Evolutionary conservation across 108 stramenopile genomes (phyloP).

Genomic region (Nitzschia sp.): DNA sequence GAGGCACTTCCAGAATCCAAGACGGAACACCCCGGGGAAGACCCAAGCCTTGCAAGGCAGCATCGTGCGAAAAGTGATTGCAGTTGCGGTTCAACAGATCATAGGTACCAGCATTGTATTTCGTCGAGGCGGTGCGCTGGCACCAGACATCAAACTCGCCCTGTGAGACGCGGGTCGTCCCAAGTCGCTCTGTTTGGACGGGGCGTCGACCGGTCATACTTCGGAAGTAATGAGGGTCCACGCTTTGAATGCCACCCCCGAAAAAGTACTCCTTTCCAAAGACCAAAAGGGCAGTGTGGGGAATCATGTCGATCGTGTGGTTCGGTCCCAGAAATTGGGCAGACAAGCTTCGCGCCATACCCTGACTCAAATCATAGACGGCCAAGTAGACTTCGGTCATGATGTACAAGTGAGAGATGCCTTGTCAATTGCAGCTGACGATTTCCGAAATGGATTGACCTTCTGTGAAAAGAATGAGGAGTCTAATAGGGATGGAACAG

Average conservation of each 20-base stretch:
- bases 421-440: too few relatives aligned
- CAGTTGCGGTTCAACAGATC: slow-evolving; percentile 73
- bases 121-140: slow-evolving; percentile 13
- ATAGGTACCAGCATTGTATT: slow-evolving; percentile 41
- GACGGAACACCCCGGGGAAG: slow-evolving; percentile 53
- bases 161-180: slow-evolving; percentile 45
- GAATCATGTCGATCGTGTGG: slow-evolving; percentile 73
- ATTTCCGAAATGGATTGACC: too few relatives aligned
- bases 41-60: slow-evolving; percentile 57
- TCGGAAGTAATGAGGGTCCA: slow-evolving; percentile 46
- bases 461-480: too few relatives aligned
- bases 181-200: slow-evolving; percentile 50
- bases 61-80: slow-evolving; percentile 72
- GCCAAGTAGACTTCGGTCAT: slow-evolving; percentile 62
- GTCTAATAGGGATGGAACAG: too few relatives aligned
- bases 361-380: slow-evolving; percentile 72
- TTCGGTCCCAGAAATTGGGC: slow-evolving; percentile 70
- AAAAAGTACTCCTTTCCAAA: slow-evolving; percentile 79
- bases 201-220: slow-evolving; percentile 46
- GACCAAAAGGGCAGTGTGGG: slow-evolving; percentile 63
- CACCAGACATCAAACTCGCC: slow-evolving; percentile 77
- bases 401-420: too few relatives aligned
- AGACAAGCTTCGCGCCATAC: slow-evolving; percentile 66
- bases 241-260: slow-evolving; percentile 62
- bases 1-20: slow-evolving; percentile 70